Conservation (phyloP, 768 basidiomycete genomes). For the Sporobolomyces roseus region DNA sequence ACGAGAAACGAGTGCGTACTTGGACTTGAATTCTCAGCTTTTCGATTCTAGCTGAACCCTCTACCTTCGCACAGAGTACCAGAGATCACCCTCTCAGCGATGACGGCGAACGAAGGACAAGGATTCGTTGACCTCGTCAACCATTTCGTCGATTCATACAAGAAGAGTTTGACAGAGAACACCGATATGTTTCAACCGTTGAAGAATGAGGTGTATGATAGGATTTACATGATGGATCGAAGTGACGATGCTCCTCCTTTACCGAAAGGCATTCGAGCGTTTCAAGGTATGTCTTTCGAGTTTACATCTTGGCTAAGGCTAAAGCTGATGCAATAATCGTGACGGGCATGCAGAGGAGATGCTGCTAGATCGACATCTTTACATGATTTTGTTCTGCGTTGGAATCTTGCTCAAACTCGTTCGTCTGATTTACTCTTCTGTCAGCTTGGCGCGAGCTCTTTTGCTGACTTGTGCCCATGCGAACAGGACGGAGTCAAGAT, state of each 20-base stretch:
- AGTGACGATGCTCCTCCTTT: not conserved
- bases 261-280: slow-evolving; percentile 14
- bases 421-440: too few relatives aligned
- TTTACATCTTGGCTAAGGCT: too few relatives aligned
- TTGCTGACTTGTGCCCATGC: too few relatives aligned
- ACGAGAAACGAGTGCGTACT: slow-evolving; percentile 13
- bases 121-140: slow-evolving; percentile 12
- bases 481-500: slow-evolving; percentile 12
- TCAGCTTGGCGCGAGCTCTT: too few relatives aligned
- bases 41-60: not conserved
- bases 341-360: slow-evolving; percentile 21
- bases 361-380: slow-evolving; percentile 15
- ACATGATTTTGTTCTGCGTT: slow-evolving; percentile 15
- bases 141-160: slow-evolving; percentile 13
- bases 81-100: slow-evolving; percentile 5
- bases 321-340: too few relatives aligned
- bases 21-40: too few relatives aligned
- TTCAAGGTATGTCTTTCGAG: not conserved
- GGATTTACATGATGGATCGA: slow-evolving; percentile 5
- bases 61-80: slow-evolving; percentile 9
- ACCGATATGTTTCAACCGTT: slow-evolving; percentile 1
- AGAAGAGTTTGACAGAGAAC: not conserved
- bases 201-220: slow-evolving; percentile 1
- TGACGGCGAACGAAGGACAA: slow-evolving; percentile 7
- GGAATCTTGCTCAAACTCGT: slow-evolving; percentile 12